A percentile compares a stretch with the other conserved stretches of the same genome.
Conservation (phyloP, 345 rosid species). For the Alliaria petiolata region DNA sequence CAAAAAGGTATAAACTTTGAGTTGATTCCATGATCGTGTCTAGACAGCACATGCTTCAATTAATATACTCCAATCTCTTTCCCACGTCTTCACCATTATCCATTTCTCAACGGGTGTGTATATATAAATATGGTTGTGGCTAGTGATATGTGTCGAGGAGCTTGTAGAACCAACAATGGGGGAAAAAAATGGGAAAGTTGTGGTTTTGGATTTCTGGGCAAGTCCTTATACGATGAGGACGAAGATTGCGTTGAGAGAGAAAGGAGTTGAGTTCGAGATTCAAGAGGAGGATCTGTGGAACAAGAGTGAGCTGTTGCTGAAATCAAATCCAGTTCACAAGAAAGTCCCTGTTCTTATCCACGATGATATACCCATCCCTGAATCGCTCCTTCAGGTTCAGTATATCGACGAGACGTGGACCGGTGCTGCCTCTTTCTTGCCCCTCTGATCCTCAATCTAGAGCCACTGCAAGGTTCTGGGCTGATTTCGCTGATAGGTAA, state of each 20-base stretch:
- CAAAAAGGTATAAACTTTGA: conserved; percentile 15
- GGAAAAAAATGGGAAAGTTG: conserved; percentile 27
- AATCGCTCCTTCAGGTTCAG: conserved; percentile 29
- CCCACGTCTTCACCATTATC: conserved; percentile 20
- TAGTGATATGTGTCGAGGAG: not conserved
- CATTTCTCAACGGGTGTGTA: not conserved
- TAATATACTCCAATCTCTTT: conserved; percentile 17
- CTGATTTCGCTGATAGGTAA: conserved; percentile 37
- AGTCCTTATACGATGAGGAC: conserved; percentile 37
- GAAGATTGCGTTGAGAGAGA: conserved; percentile 34
- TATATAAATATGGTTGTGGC: not conserved
- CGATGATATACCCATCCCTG: conserved; percentile 7
- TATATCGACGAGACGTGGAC: conserved; percentile 37
- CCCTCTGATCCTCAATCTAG: conserved; percentile 32
- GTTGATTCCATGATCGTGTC: conserved; percentile 28
- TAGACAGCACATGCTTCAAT: conserved; percentile 11
- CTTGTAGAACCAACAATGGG: conserved; percentile 21
- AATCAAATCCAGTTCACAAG: conserved; percentile 32
- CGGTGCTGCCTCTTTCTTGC: conserved; percentile 20
- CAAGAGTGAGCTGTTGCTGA: conserved; percentile 33
- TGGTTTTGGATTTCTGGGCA: conserved; percentile 35
- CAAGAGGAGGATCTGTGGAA: conserved; percentile 35
- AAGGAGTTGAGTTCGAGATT: conserved; percentile 27
- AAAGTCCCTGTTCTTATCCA: conserved; percentile 40
- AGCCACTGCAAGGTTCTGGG: conserved; percentile 38